Conservation (phyloP, 805 yeast species). For the Starmerella bacillaris region DNA sequence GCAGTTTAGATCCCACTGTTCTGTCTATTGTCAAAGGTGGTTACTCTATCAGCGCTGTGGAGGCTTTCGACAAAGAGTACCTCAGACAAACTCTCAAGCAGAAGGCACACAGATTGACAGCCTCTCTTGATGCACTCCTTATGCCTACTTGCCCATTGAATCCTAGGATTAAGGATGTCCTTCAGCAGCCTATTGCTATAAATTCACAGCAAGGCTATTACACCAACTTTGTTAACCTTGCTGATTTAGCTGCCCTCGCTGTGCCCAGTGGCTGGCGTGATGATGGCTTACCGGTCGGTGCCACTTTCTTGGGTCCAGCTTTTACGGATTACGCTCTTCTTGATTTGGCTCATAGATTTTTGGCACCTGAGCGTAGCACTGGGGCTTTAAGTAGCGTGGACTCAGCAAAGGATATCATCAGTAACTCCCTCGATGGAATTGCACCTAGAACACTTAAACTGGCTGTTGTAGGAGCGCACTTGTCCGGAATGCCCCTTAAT, state of each 20-base stretch:
- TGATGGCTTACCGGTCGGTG: constrained; percentile 82
- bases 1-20: constrained; percentile 72
- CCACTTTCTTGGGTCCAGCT: constrained; percentile 63
- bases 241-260: constrained; percentile 81
- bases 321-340: constrained; percentile 80
- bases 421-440: constrained; percentile 6
- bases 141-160: constrained; percentile 92
- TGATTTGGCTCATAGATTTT: constrained; percentile 59
- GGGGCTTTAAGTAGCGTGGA: constrained; percentile 32
- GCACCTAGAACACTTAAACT: constrained; percentile 35
- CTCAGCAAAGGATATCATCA: constrained; percentile 26
- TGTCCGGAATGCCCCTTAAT: constrained; percentile 71
- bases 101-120: constrained; percentile 34
- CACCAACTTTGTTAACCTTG: constrained; percentile 89
- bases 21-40: constrained; percentile 60
- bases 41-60: constrained; percentile 59
- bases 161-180: constrained; percentile 61
- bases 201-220: constrained; percentile 95
- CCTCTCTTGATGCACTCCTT: constrained; percentile 51
- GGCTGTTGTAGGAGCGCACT: constrained; percentile 95
- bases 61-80: constrained; percentile 72
- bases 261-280: constrained; percentile 76
- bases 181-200: constrained; percentile 57
- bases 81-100: constrained; percentile 66
- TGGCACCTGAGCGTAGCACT: constrained; percentile 34